Evolutionary conservation across 805 yeast species (phyloP), one percentile per base, ranked within the genome.

Genomic region (Metschnikowia matae): DNA sequence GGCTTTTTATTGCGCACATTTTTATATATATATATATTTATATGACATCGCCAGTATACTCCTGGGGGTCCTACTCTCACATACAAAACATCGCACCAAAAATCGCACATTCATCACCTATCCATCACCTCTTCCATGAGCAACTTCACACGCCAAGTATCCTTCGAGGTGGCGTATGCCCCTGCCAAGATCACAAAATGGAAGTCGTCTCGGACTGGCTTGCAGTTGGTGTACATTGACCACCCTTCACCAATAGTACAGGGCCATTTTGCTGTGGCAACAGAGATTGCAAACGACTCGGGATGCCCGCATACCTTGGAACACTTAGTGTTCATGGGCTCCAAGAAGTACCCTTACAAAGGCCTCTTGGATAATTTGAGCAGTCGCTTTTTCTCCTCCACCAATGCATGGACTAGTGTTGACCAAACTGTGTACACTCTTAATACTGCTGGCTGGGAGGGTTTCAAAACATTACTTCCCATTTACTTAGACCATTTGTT

Each of bases 221-320:
- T 92, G 32, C 95, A 88, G 65, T 68, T 90, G 21, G 85, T 87
- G 11, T 79, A 88, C 54, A 75, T 94, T 36, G 78, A 84, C 61
- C 87, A 86, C 61, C 84, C 89, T 26, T 84, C 96, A 2, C 97
- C 98, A 2, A 77, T 89, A 32, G 90, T 94, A 2, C 84, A 85
- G 61, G 99, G 98, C n/a, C 87, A 86, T 63, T 89, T 94, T 67
- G 95, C 97, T 1, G 96, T 94, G 3, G 97, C 96, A 15, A 90
- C 98, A 0, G 98, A 94, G 65, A 88, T 89, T 46, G 72, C 77
- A 20, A 83, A 89, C 62, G 94, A 91, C 64, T 81, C 90, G 21
- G 99, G 99, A 6, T 82, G 88, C 55, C 99, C 99, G 1, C 99
- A 94, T 62, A 94, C 99, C 1, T 69, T 94, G 47, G 99, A 94